Conservation (phyloP, 176 grass and related monocot species). For the Phragmites australis region DNA sequence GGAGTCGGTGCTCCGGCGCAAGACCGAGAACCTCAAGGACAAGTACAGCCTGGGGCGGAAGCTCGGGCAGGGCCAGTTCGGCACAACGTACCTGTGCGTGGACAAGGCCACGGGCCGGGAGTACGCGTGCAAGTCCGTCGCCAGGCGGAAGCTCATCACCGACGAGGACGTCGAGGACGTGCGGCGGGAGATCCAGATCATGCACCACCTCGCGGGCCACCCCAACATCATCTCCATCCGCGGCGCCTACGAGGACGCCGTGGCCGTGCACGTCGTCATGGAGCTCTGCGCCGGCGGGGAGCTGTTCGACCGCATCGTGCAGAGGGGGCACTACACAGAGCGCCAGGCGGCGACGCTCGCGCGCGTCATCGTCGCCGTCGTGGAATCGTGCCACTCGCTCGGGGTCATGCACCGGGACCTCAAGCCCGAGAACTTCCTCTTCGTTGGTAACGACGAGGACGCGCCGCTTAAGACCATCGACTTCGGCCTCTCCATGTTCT, state of each 20-base stretch:
- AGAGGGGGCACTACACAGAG: constrained; percentile 47
- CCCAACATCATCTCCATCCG: constrained; percentile 47
- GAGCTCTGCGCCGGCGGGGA: constrained; percentile 58
- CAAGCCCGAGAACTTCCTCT: constrained; percentile 56
- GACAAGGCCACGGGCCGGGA: constrained; percentile 46
- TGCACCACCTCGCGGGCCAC: constrained; percentile 64
- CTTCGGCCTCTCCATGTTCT: constrained; percentile 65
- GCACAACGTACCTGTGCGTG: constrained; percentile 59
- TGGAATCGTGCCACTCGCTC: constrained; percentile 55
- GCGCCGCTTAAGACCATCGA: constrained; percentile 60
- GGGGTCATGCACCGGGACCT: constrained; percentile 57
- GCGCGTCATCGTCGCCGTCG: constrained; percentile 44
- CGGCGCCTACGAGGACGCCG: constrained; percentile 48
- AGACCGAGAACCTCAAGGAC: constrained; percentile 56
- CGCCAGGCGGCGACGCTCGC: constrained; percentile 51
- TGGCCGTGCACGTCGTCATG: constrained; percentile 59
- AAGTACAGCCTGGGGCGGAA: constrained; percentile 53
- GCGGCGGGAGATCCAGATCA: constrained; percentile 65
- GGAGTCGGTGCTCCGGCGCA: constrained; percentile 54
- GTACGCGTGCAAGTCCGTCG: constrained; percentile 75
- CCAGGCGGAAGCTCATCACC: constrained; percentile 67
- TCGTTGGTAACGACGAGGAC: constrained; percentile 44
- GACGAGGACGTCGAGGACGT: constrained; percentile 71
- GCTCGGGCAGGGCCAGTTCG: constrained; percentile 58
- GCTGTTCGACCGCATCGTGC: constrained; percentile 59